Evolutionary conservation across 148 eudicot genomes (phyloP).

Genomic region (Fagopyrum tataricum): DNA sequence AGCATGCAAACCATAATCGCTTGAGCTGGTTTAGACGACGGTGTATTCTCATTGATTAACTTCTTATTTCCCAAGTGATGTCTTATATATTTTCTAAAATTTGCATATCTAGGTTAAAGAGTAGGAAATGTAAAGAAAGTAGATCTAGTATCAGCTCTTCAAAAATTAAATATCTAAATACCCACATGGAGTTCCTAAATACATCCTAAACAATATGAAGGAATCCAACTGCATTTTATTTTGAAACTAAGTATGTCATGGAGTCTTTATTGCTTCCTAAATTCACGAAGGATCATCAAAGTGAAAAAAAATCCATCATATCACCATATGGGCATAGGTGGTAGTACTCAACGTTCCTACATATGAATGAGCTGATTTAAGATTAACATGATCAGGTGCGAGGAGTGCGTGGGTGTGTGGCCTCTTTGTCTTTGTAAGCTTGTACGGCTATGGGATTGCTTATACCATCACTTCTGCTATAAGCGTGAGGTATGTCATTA

Average conservation of each 20-base stretch:
- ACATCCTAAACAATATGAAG: background rate
- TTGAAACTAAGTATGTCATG: background rate
- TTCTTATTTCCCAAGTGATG: background rate
- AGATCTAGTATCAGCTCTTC: background rate
- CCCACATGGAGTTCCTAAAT: background rate
- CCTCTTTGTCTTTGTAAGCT: conserved; percentile 35
- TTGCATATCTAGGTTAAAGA: background rate
- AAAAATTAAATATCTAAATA: background rate
- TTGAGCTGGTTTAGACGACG: background rate
- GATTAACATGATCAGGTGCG: conserved; percentile 36
- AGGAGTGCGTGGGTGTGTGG: conserved; percentile 46
- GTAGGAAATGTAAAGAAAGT: background rate
- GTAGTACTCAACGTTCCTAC: background rate
- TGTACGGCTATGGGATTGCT: conserved; percentile 56
- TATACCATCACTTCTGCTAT: conserved; percentile 65
- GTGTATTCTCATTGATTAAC: background rate
- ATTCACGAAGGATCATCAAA: background rate
- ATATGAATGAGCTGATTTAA: conserved; percentile 6
- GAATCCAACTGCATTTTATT: background rate
- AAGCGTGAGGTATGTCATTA: conserved; percentile 48
- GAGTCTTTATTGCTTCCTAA: background rate
- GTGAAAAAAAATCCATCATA: background rate
- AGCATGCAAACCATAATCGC: too few relatives aligned
- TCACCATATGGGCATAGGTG: background rate
- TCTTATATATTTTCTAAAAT: background rate